Evolutionary conservation across 192 early-diverging fungal species (phyloP).

Genomic region (Entomortierella chlamydospora): DNA sequence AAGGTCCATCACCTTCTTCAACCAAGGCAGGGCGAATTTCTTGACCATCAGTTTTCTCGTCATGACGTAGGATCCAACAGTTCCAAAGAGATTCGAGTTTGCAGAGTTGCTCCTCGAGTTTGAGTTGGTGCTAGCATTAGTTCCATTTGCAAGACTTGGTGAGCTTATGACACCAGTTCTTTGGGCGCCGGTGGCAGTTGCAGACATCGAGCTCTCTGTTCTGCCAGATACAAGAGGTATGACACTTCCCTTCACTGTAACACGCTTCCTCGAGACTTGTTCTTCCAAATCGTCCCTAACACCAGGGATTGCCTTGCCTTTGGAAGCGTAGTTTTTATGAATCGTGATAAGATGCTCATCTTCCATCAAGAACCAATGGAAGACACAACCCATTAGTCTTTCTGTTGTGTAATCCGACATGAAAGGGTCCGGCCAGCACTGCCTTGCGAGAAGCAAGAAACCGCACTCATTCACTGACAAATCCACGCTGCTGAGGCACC

Average conservation of each 20-base stretch:
- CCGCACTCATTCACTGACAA: conserved; percentile 68
- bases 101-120: conserved; percentile 17
- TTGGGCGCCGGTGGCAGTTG: background rate
- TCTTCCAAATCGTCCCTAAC: conserved; percentile 51
- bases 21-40: conserved; percentile 62
- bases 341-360: conserved; percentile 64
- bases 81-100: conserved; percentile 31
- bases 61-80: conserved; percentile 60
- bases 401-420: conserved; percentile 65
- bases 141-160: background rate
- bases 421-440: conserved; percentile 71
- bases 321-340: conserved; percentile 57
- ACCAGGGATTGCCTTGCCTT: conserved; percentile 48
- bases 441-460: conserved; percentile 58
- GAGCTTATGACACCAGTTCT: background rate
- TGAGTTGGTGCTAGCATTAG: background rate
- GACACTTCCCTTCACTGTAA: background rate
- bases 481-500: conserved; percentile 63
- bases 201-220: conserved; percentile 3
- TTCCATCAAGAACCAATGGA: conserved; percentile 63
- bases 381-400: conserved; percentile 56
- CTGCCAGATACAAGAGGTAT: background rate
- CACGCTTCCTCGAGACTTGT: conserved; percentile 12
- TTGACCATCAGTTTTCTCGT: conserved; percentile 59
- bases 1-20: conserved; percentile 58